Percentiles rank a stretch among this genome's conserved stretches.
Evolutionary conservation across 164 flowering plant genomes (phyloP).

Genomic region (Stephania japonica): DNA sequence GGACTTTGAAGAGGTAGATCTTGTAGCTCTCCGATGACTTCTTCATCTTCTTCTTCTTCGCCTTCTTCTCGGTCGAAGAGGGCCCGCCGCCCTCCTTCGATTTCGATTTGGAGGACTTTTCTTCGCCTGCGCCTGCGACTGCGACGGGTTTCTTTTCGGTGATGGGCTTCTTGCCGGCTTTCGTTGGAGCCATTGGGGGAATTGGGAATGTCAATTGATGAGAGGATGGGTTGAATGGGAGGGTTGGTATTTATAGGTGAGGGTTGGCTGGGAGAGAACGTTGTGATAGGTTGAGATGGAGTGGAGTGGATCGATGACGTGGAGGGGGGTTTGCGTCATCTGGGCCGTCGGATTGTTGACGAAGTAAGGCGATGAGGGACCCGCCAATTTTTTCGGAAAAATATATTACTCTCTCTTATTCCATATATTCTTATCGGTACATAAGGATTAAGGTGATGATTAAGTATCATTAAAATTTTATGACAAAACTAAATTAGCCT

Average conservation of each 20-base stretch:
- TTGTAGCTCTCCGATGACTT: conserved; percentile 14
- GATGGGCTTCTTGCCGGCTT: conserved; percentile 12
- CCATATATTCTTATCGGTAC: too few species aligned
- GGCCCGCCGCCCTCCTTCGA: conserved; percentile 15
- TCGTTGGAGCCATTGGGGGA: conserved; percentile 11
- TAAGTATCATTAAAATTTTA: too few species aligned
- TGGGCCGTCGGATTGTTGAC: conserved; percentile 6
- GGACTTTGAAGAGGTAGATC: conserved; percentile 18
- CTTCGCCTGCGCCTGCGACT: not conserved
- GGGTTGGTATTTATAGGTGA: conserved; percentile 12
- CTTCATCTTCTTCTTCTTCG: conserved; percentile 20
- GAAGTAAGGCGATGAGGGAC: too few species aligned
- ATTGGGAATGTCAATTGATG: not conserved
- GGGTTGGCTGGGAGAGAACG: not conserved
- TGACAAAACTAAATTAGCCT: too few species aligned
- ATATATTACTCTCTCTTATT: too few species aligned
- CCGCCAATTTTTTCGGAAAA: too few species aligned
- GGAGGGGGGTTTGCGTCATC: not conserved
- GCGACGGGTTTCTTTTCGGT: conserved; percentile 15
- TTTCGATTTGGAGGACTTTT: conserved; percentile 6
- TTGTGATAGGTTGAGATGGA: not conserved
- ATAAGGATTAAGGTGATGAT: too few species aligned
- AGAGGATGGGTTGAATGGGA: not conserved
- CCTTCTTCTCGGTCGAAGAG: conserved; percentile 3
- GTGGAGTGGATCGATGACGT: not conserved